Evolutionary conservation across 2,329 filamentous ascomycete genomes (phyloP), one percentile per base, ranked within the genome.

Genomic region (Ophiostoma fasciatum): DNA sequence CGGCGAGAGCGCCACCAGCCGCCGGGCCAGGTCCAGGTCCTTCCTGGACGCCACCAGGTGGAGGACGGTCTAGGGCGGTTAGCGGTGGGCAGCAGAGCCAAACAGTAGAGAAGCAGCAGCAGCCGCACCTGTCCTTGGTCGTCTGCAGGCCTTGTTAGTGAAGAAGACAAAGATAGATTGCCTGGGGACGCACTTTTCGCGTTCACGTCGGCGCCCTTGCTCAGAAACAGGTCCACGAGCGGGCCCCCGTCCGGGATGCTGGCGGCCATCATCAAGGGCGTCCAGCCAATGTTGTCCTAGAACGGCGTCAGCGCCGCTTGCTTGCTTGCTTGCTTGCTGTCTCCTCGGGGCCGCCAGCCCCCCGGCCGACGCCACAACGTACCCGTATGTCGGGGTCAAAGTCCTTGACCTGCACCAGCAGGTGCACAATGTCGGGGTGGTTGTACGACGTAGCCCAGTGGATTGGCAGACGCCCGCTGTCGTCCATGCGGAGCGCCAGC

Each of bases 381-480:
- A 83, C 80, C 59, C 84, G 73, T 14, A 78, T 77, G 56, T 96
- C 87, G 0, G 82, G 71, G 52, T 96, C 84, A 51, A 94, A 94
- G 40, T 66, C 66, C 48, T 77, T 77, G 42, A 66, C 64, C 38
- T 81, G 68, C 3, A 80, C 68, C 4, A 96, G 64, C 15, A 88
- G 54, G 33, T 79, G 65, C 14, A 82, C 75, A 40, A 94, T 84
- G 18, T 77, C 70, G 7, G 78, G 59, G 46, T 75, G 78, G 53
- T 90, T 92, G 56, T 82, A 80, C 17, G 87, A 90, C 2, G 76
- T 74, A 0, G 90, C 88, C 90, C 90, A 98, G 64, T 98, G 90
- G 39, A 96, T 75, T 3, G 90, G 78, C 26, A 94, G 71, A 30
- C 90, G 82, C 13, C 84, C 83, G 55, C 98, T 90, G 33, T 82